Conservation (phyloP, 768 basidiomycete genomes). For the Coprinopsis cinerea region DNA sequence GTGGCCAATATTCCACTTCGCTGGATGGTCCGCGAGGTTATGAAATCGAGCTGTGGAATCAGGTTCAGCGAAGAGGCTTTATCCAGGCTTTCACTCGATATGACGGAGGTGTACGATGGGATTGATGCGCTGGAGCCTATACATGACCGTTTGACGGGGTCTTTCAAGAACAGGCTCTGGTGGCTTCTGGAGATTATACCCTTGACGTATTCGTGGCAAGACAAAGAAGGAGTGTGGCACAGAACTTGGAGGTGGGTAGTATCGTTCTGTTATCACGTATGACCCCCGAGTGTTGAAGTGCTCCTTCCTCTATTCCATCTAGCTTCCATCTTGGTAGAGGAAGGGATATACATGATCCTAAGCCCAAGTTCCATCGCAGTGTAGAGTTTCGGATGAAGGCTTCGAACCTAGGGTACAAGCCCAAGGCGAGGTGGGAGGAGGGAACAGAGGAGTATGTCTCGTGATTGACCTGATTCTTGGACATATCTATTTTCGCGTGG, state of each 20-base stretch:
- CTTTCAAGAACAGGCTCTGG: conserved; percentile 37
- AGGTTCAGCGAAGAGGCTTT: conserved; percentile 49
- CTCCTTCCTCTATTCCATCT: background rate
- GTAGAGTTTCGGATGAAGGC: conserved; percentile 58
- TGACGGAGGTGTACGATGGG: conserved; percentile 20
- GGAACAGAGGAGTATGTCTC: conserved; percentile 44
- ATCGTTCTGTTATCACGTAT: background rate
- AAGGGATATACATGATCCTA: conserved; percentile 36
- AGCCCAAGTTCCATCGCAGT: conserved; percentile 57
- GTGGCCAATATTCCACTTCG: conserved; percentile 60
- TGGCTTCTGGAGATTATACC: conserved; percentile 72
- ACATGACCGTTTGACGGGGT: conserved; percentile 44
- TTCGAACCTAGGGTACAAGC: conserved; percentile 46
- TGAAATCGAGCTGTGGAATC: conserved; percentile 52
- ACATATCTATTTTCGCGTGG: background rate
- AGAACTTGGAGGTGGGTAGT: conserved; percentile 46
- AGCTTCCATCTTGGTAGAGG: conserved; percentile 57
- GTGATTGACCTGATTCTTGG: conserved; percentile 9
- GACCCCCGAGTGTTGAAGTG: background rate
- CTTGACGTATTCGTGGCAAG: conserved; percentile 48
- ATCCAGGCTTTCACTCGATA: conserved; percentile 7
- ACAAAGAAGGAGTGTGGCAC: conserved; percentile 49
- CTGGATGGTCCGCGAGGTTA: conserved; percentile 76
- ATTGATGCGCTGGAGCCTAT: conserved; percentile 44
- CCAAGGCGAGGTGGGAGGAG: conserved; percentile 45